Base-by-base conservation (phyloP, 352 stramenopile species). In the Pythium phragmitis region DNA sequence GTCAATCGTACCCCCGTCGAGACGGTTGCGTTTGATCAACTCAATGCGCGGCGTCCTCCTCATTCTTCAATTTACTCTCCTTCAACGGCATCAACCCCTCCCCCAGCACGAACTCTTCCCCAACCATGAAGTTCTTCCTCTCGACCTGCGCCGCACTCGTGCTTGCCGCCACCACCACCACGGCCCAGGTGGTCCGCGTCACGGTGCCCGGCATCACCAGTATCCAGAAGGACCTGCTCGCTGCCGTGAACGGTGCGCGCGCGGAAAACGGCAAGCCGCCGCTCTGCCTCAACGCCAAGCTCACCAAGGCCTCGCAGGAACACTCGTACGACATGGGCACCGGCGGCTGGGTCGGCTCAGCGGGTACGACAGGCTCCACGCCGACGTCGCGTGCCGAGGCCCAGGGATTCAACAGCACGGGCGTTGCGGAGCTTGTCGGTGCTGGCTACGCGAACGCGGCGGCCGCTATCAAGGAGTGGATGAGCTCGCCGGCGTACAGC, bases 391-490 rank as follows among this genome's bases (percentile, higher is more conserved):
- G 71, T 30, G 71, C 67, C n/a, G 37, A 13, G 9, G 43, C 51
- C 39, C 58, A 67, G 14, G 53, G 63, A 9, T 73, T 73, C 63
- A 73, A 73, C 51, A 67, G 63, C 2, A 73, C 70, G 12, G 71
- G 71, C 9, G 60, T 77, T 16, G 60, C 53, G 4, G 71, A 77
- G 50, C 17, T 77, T 53, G 58, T 73, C 2, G 71, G 68, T 8
- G 68, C 64, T 4, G 71, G 71, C 7, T 77, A 71, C 68, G 17
- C 23, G 3, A 68, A 63, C 26, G 50, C 60, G 1, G 48, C 34
- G 1, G 55, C 69, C 21, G 51, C 72, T 5, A 37, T 77, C 23
- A 45, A 49, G 11, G 52, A 69, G 56, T 77, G 71, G 71, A 55
- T 77, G 54, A 47, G 13, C 21, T 46, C 36, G 46, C 50, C 62